Evolutionary conservation across 2,329 filamentous ascomycete genomes (phyloP).

Genomic region (Tolypocladium inflatum): DNA sequence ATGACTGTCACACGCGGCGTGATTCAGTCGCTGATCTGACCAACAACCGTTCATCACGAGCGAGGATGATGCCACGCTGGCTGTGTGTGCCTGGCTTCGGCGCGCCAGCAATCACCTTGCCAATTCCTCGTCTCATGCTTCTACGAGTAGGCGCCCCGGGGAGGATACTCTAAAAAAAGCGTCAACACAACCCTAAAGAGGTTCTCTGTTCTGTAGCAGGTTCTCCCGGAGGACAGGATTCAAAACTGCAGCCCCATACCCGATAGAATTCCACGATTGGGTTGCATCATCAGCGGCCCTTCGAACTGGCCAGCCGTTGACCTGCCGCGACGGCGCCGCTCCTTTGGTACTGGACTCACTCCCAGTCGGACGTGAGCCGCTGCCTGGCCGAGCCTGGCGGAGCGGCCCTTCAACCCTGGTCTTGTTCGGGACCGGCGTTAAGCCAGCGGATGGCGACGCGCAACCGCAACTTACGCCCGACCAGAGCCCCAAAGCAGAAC

Average conservation of each 20-base stretch:
- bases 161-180: not conserved
- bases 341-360: not conserved
- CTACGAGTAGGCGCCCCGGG: not conserved
- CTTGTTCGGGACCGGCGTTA: not conserved
- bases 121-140: not conserved
- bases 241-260: not conserved
- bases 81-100: not conserved
- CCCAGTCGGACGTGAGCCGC: not conserved
- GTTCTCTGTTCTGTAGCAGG: not conserved
- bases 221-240: not conserved
- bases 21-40: not conserved
- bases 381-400: not conserved
- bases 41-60: not conserved
- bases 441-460: not conserved
- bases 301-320: not conserved
- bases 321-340: not conserved
- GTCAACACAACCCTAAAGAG: not conserved
- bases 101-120: not conserved
- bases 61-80: not conserved
- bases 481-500: not conserved
- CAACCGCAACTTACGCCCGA: not conserved
- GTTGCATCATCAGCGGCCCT: not conserved
- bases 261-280: not conserved
- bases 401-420: not conserved
- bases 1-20: not conserved